These are phyloP conservation scores for Orbilia blumenaviensis DNA, from an alignment of 2,329 filamentous ascomycete species.

Conservation along the genomic window DNA sequence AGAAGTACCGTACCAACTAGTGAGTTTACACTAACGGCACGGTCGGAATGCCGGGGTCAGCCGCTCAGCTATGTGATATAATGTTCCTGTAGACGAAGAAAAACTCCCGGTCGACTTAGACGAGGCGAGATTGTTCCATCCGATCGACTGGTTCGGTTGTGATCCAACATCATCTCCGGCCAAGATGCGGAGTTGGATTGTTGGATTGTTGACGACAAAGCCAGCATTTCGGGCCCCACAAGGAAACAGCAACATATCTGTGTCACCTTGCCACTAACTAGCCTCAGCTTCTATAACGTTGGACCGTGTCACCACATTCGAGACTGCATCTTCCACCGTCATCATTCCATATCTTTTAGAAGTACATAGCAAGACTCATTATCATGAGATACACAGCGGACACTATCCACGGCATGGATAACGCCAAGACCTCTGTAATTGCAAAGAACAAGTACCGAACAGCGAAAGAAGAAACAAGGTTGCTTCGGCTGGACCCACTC, in stretches of 20 bases:
- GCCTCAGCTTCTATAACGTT: slow-evolving; percentile 1
- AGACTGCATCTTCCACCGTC: too few relatives aligned
- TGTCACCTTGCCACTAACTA: slow-evolving; percentile 48
- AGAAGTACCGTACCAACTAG: background rate
- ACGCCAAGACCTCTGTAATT: slow-evolving; percentile 13
- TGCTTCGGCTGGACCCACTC: slow-evolving; percentile 47
- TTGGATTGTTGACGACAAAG: slow-evolving; percentile 9
- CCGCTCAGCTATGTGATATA: background rate
- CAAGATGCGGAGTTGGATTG: slow-evolving; percentile 20
- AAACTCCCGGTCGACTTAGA: background rate
- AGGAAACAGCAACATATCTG: slow-evolving; percentile 42
- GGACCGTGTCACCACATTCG: slow-evolving; percentile 25
- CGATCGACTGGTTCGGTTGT: background rate
- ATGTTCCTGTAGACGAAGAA: slow-evolving; percentile 8
- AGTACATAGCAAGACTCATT: background rate
- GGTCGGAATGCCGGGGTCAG: slow-evolving; percentile 1
- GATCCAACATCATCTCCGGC: background rate
- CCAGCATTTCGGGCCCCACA: slow-evolving; percentile 12
- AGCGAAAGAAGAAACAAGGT: slow-evolving; percentile 50
- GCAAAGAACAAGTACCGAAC: slow-evolving; percentile 36
- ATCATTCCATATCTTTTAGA: too few relatives aligned
- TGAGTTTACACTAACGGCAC: background rate
- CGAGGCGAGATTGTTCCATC: slow-evolving; percentile 21
- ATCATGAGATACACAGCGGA: slow-evolving; percentile 27
- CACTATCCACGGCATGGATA: background rate